Percentiles rank a stretch among this genome's conserved stretches.
Conservation (phyloP, 106 monocot genomes). For the Hemerocallis citrina region DNA sequence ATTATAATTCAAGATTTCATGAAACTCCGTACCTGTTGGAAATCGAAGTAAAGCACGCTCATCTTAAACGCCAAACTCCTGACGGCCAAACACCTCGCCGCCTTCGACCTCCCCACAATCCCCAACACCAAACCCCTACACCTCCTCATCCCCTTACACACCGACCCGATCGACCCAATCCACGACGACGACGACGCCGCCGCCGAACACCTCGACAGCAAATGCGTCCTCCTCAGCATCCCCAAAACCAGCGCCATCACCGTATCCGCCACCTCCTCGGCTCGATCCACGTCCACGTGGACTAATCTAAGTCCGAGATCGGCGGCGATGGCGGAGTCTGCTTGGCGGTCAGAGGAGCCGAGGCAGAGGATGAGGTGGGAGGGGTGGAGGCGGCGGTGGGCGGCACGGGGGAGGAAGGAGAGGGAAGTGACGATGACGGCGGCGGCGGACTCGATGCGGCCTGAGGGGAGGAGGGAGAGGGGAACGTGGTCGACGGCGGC, state of each 20-base stretch:
- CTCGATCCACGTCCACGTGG: conserved; percentile 70
- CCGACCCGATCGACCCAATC: conserved; percentile 78
- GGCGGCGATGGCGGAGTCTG: conserved; percentile 75
- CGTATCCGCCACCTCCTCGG: conserved; percentile 91
- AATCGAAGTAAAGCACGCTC: conserved; percentile 90
- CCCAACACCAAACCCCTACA: conserved; percentile 88
- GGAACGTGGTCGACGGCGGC: conserved; percentile 77
- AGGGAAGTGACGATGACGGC: conserved; percentile 76
- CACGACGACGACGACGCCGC: conserved; percentile 59
- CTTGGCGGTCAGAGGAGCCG: conserved; percentile 72
- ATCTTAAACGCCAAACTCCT: conserved; percentile 86
- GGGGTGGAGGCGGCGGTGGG: conserved; percentile 78
- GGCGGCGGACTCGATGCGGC: conserved; percentile 63
- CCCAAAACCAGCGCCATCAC: conserved; percentile 87
- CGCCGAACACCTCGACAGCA: conserved; percentile 55
- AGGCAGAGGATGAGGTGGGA: conserved; percentile 92
- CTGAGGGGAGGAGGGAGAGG: conserved; percentile 48
- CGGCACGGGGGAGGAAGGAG: conserved; percentile 83
- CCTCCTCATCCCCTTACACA: conserved; percentile 84
- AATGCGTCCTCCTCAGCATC: conserved; percentile 63
- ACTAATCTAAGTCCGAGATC: conserved; percentile 79
- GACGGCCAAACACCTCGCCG: conserved; percentile 71
- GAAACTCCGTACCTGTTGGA: conserved; percentile 23
- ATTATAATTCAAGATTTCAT: too few relatives aligned
- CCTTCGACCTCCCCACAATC: conserved; percentile 63